A percentile compares a stretch with the other conserved stretches of the same genome.
phyloP scores from a whole-genome alignment of 257 asterid genomes.

The Rhazya stricta region DNA sequence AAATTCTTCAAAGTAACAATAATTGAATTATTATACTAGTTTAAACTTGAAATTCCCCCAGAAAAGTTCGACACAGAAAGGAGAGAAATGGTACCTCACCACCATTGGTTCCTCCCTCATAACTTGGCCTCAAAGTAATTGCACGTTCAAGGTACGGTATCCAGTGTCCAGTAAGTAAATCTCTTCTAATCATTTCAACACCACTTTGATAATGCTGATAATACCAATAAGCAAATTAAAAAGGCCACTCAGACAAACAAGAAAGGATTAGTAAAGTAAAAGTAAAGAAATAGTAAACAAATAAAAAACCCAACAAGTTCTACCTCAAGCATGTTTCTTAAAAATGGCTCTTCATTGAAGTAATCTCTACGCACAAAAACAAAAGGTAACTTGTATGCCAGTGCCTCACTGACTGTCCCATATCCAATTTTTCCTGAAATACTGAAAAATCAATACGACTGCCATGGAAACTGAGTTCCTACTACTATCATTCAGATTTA shows the following conservation, averaged over 20 bases:
- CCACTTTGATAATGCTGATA: slow-evolving; percentile 81
- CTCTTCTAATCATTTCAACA: slow-evolving; percentile 98
- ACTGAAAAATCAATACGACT: neutral
- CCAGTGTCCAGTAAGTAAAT: slow-evolving; percentile 97
- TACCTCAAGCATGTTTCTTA: slow-evolving; percentile 99
- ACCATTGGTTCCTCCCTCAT: slow-evolving; percentile 79
- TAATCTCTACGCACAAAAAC: slow-evolving; percentile 96
- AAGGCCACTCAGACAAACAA: neutral
- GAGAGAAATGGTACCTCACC: slow-evolving; percentile 62
- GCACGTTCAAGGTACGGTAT: slow-evolving; percentile 91
- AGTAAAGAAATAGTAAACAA: neutral
- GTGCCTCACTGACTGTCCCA: slow-evolving; percentile 96
- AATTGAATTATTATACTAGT: too few species aligned
- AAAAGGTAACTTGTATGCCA: slow-evolving; percentile 90
- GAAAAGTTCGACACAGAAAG: slow-evolving; percentile 8
- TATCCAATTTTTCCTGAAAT: slow-evolving; percentile 94
- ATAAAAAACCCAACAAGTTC: neutral
- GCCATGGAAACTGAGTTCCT: slow-evolving; percentile 5
- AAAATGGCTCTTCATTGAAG: slow-evolving; percentile 95
- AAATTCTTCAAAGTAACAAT: neutral
- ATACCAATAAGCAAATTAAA: slow-evolving; percentile 14
- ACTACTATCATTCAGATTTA: slow-evolving; percentile 5
- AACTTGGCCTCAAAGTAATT: slow-evolving; percentile 73
- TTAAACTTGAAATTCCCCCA: neutral
- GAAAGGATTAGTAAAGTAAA: slow-evolving; percentile 5